These are phyloP conservation scores for Ophiocordyceps unilateralis DNA, from an alignment of 2,329 filamentous ascomycete species.

Conservation along the genomic window DNA sequence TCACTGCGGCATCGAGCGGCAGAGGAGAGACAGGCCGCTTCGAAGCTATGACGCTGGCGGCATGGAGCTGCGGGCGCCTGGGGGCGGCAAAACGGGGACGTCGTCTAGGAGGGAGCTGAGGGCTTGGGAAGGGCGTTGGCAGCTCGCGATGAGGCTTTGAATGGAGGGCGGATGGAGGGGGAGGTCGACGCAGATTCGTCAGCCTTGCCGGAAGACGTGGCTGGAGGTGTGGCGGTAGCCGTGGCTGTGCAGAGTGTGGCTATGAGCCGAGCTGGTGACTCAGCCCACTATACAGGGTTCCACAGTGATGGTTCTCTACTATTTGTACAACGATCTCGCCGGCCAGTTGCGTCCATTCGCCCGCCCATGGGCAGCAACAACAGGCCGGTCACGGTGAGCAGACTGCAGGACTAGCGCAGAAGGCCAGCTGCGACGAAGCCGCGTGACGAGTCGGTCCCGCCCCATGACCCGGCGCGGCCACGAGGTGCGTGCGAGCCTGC, in stretches of 20 bases:
- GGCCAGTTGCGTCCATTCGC: no score
- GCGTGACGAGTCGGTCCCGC: background rate
- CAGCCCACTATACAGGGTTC: background rate
- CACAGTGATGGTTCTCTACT: background rate
- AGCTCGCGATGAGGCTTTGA: background rate
- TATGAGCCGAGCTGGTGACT: constrained; percentile 4
- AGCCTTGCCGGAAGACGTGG: background rate
- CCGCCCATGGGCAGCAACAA: no score
- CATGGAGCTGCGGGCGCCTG: constrained; percentile 4
- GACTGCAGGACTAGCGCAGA: background rate
- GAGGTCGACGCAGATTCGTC: background rate
- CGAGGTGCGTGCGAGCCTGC: background rate
- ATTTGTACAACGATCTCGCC: no score
- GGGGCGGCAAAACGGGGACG: background rate
- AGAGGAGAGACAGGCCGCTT: constrained; percentile 3
- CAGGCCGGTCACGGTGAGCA: background rate
- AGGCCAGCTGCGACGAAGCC: background rate
- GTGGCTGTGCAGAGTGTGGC: background rate
- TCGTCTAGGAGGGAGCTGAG: background rate
- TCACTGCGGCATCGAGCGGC: constrained; percentile 18
- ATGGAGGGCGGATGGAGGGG: background rate
- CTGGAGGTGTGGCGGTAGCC: background rate
- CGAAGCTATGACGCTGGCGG: constrained; percentile 12
- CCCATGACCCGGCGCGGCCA: background rate
- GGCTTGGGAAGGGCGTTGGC: background rate